phyloP scores from a whole-genome alignment of 1,284 basidiomycete genomes.

The Porodaedalea pini region DNA sequence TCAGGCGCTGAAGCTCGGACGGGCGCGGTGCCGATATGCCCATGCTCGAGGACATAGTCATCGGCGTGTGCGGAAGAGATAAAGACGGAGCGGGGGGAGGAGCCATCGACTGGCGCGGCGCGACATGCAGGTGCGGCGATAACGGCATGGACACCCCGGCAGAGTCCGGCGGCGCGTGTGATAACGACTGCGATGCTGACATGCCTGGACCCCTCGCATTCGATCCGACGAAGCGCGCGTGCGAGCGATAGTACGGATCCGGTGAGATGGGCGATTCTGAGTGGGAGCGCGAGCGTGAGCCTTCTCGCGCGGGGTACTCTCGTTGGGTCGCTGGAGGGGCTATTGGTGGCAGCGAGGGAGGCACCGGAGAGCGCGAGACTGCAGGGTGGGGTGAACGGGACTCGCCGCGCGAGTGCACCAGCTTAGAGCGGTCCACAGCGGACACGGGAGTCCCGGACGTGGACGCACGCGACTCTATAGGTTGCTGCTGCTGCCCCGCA shows the following conservation, averaged over 20 bases:
- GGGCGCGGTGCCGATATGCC: constrained; percentile 29
- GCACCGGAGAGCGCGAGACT: constrained; percentile 23
- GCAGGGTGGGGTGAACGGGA: neutral
- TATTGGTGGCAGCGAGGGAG: constrained; percentile 20
- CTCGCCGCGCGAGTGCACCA: neutral
- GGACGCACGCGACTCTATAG: neutral
- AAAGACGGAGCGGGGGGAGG: constrained; percentile 5
- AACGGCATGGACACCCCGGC: neutral
- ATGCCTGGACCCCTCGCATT: neutral
- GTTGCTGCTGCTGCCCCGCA: neutral
- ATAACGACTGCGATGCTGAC: too few species aligned
- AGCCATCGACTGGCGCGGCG: neutral
- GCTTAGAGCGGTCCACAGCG: neutral
- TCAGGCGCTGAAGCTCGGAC: constrained; percentile 42
- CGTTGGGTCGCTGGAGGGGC: neutral
- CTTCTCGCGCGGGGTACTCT: neutral
- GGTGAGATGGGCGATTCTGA: constrained; percentile 30
- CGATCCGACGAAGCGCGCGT: neutral
- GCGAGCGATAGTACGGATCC: constrained; percentile 5
- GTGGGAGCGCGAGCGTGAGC: neutral
- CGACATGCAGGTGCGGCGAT: constrained; percentile 1
- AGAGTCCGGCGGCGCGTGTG: neutral
- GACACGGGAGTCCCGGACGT: neutral
- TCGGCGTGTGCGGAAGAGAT: neutral
- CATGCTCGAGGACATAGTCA: too few species aligned